A percentile compares a stretch with the other conserved stretches of the same genome.
Conservation (phyloP, 495 filamentous ascomycete genomes). For the Aspergillus sparsus region DNA sequence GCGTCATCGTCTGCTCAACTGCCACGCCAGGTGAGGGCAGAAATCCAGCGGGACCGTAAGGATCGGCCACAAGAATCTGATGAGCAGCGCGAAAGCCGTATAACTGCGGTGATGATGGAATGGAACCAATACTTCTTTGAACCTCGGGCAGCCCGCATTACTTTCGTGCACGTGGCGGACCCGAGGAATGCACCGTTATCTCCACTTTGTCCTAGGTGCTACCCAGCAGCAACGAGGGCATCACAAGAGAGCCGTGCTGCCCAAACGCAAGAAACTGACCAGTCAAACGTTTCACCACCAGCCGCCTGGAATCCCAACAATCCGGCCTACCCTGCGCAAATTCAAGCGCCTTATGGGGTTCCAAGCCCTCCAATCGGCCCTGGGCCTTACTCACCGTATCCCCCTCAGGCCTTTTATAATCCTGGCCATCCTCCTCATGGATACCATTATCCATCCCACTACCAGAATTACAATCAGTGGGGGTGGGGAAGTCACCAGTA, state of each 20-base stretch:
- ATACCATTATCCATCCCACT: constrained; percentile 30
- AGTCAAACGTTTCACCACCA: constrained; percentile 17
- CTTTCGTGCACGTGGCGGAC: constrained; percentile 42
- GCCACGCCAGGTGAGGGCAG: constrained; percentile 42
- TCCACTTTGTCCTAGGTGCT: constrained; percentile 47
- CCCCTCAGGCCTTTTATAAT: constrained; percentile 23
- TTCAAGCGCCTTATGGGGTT: constrained; percentile 24
- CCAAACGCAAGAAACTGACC: constrained; percentile 15
- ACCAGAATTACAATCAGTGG: constrained; percentile 32
- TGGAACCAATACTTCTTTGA: constrained; percentile 57
- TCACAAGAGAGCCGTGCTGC: constrained; percentile 27
- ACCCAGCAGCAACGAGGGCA: constrained; percentile 44
- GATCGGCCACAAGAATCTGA: constrained; percentile 47
- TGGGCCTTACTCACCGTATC: constrained; percentile 28
- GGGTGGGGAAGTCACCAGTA: constrained; percentile 37
- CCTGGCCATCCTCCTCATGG: constrained; percentile 26
- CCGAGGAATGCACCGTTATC: constrained; percentile 42
- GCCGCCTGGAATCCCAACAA: constrained; percentile 18
- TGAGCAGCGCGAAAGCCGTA: constrained; percentile 42
- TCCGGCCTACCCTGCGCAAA: constrained; percentile 23
- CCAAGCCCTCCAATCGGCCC: constrained; percentile 18
- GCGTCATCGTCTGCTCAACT: constrained; percentile 44
- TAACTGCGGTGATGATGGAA: constrained; percentile 48
- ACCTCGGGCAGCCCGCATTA: constrained; percentile 40
- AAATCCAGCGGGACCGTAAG: constrained; percentile 47